These are phyloP conservation scores for Hyparrhenia diplandra DNA, from an alignment of 176 grass and related monocot genomes.

Conservation along the genomic window DNA sequence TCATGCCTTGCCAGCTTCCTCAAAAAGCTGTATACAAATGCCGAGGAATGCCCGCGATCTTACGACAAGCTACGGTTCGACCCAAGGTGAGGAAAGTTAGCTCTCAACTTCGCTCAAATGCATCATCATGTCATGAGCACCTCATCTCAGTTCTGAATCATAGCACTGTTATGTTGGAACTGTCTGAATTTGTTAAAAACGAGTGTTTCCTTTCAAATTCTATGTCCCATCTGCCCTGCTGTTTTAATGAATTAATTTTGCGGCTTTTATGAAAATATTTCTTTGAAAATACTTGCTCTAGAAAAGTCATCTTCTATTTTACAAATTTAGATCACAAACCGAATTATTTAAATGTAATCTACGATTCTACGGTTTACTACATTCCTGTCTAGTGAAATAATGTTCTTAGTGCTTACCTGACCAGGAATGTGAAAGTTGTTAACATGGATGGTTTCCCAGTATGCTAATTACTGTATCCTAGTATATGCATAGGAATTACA, in stretches of 20 bases:
- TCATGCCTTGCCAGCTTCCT: slow-evolving; percentile 57
- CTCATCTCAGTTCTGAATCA: background rate
- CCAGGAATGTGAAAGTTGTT: background rate
- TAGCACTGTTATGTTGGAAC: background rate
- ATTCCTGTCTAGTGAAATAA: background rate
- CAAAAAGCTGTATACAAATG: slow-evolving; percentile 72
- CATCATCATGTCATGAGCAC: background rate
- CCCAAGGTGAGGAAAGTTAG: slow-evolving; percentile 53
- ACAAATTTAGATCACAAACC: background rate
- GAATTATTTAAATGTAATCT: background rate
- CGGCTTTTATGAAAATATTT: background rate
- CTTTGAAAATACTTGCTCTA: background rate
- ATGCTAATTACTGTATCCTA: background rate
- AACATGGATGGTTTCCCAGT: background rate
- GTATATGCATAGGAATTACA: background rate
- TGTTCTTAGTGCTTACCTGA: background rate
- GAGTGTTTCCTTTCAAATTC: background rate
- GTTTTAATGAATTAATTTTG: background rate
- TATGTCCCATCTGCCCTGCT: background rate
- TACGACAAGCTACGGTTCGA: slow-evolving; percentile 90
- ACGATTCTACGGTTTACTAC: background rate
- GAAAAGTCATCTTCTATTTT: background rate
- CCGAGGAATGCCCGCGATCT: slow-evolving; percentile 74
- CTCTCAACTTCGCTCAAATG: background rate
- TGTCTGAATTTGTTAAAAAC: background rate